Base-by-base conservation (phyloP, 1,284 basidiomycete genomes). In the Ganoderma meredithae region DNA sequence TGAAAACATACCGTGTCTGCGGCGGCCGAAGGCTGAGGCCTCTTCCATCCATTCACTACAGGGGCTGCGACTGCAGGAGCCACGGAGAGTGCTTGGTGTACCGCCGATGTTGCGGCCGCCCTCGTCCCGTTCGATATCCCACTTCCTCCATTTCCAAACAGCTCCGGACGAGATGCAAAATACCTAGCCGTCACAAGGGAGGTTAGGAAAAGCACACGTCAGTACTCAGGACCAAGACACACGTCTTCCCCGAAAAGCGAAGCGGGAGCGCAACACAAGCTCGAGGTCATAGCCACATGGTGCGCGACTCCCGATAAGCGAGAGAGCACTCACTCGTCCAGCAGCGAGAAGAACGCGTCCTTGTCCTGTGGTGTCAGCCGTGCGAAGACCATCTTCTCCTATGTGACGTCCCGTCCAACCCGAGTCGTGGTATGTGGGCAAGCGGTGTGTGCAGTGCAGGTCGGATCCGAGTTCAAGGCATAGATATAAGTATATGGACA, bases 341-440 rank as follows among this genome's bases (percentile, higher is more conserved):
- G 81, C 22, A 94, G 85, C 33, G 86, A 84, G 76, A 94, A 94
- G 79, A 94, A 94, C 13, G 92, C 92, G 70, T 91, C 86, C 78
- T 93, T 94, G 77, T 94, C 92, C 71, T 87, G 80, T 55, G 79
- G 68, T 39, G 85, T 82, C 58, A 94, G 83, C 71, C 86, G 89
- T 64, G 91, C 77, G 77, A 94, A 94, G 44, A 90, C 71, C 73
- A 76, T 76, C 59, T 58, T 66, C 41, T 47, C 15, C 36, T 43
- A 27, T 40, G 22, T 31, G 3, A 31, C 27, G 19, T 49, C 8
- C 33, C 8, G 8, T 31, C 53, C 33, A 36, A 41, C 40, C 55
- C 39, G 33, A 44, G 25, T 52, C 17, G 40, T 33, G 40, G 56
- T 60, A 25, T 7, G 62, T 52, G 43, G 43, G 33, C 17, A 49